Evolutionary conservation across 73 alveolate species (phyloP), one percentile per base, ranked within the genome.

Genomic region (Paramecium tetraurelia): DNA sequence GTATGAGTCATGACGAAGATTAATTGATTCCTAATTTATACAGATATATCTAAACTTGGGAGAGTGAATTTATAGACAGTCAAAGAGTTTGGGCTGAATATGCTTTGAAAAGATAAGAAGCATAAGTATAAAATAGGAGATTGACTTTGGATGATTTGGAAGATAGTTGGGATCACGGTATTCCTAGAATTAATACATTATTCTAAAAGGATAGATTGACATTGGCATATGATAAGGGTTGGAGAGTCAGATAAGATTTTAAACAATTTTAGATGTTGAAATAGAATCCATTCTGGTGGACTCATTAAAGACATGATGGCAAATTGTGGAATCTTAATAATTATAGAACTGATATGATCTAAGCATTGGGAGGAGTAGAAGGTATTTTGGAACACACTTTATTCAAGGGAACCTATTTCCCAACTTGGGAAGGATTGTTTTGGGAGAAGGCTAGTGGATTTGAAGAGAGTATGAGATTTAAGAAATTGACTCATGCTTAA

Each of bases 61-160:
- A 99, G 90, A 93, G 99, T 22, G 99, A 99, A 94, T 99, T 99
- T 87, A 95, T 98, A 46, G 99, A 99, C 92, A 95, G 99, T 94
- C 99, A 99, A 96, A 96, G 99, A 94, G 99, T 99, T 48, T 99
- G 99, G 99, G 99, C 99, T 59, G 99, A 99, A 93, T 99, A 99
- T 96, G 99, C 99, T 29, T 95, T 99, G 85, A 99, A 98, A 93
- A 92, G 99, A 53, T 98, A 98, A 94, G 99, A 98, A 95, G 99
- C 99, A 63, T 95, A 96, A 53, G 99, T 98, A 40, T 97, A 98
- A 92, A 99, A 99, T 94, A 95, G 99, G 86, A 98, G 99, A 89
- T 96, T 99, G 46, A 99, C 99, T 18, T 95, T 99, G 63, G 99
- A 98, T 94, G 99, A 98, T 92, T 92, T 99, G 68, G 99, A 98